Evolutionary conservation across 768 basidiomycete genomes (phyloP), one percentile per base, ranked within the genome.

Genomic region (Termitomyces eurrhizus): DNA sequence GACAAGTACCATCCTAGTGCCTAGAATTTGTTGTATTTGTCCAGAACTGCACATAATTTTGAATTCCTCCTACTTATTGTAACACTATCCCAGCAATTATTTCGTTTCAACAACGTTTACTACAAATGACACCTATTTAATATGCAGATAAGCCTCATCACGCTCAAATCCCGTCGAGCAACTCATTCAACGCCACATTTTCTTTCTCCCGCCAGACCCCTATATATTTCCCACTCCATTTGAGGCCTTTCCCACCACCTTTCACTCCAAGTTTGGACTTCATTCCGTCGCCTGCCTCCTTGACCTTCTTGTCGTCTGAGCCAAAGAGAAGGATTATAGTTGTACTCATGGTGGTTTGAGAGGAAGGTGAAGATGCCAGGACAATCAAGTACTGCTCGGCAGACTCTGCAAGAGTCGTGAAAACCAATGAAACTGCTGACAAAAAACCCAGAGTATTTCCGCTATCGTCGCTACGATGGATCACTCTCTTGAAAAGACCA

Each of bases 241-340:
- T 83, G 18, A 75, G 64, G 1, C 89, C 90, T 67, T 88, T 91
- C 4, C 91, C 90, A 12, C 92, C 92, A 7, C 92, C 92, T 74
- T 87, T 93, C 51, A 89, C 77, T 9, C 77, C 76, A 33, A 89
- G 74, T 63, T 80, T 84, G 5, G 72, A 68, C 69, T 84, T 90
- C 46, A 89, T 69, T 29, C 69, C 75, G 3, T 85, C 85, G 3
- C 88, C 88, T 2, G 73, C 74, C 62, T 73, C 77, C 70, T 86
- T 89, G 18, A 90, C 86, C 11, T 73, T 74, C 55, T 80, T 76
- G 41, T 86, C 86, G 33, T 86, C 83, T 4, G 81, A 80, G 1
- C 89, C 87, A 56, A 86, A 68, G 13, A 89, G 72, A 37, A 92
- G 70, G 26, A 90, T 77, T 18, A 86, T 79, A 16, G 76, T 85